Base-by-base conservation (phyloP, 2,329 filamentous ascomycete genomes). In the Dendryphion nanum region DNA sequence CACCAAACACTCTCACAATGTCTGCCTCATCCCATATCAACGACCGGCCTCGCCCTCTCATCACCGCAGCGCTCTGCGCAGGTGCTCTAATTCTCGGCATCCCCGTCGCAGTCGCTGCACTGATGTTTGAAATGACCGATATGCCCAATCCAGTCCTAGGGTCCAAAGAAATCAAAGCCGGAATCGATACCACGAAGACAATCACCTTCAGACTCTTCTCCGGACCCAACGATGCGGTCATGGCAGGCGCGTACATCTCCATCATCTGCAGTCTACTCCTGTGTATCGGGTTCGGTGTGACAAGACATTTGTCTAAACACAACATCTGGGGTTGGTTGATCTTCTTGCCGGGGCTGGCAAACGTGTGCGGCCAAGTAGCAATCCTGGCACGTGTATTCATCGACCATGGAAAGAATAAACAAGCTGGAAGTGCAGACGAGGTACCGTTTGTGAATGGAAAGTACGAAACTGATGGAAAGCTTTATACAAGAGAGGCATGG, bases 401-500 rank as follows among this genome's bases (percentile, higher is more conserved):
- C 10, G 17, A 38, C 10, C 23, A 34, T 4, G 30, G 23, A 10
- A 16, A 38, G 31, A 12, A 42, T 17, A 21, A 21, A n/a, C 30
- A 37, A 17, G 40, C 40, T 17, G 35, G n/a, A 13, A 23, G 13
- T 15, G 30, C 30, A 14, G 30, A 38, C 1, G 30, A 42, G 17
- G 23, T 42, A 3, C 33, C 13, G 17, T 38, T 33, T 30, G 35
- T 20, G 5, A 24, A 34, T 30, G 34, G 34, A 14, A 37, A 18
- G 14, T 41, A 41, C 30, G 30, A 37, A 18, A 38, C 39, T 3
- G n/a, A 34, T 29, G 39, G 39, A 6, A 41, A 29, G 30, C 14
- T 41, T n/a, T 41, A 37, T 23, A 37, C 39, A 17, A 13, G 30
- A 13, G 39, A 41, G 18, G 23, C 14, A 3, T 41, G 39, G 39